Evolutionary conservation across 2,329 filamentous ascomycete species (phyloP).

Genomic region (Colletotrichum trifolii): DNA sequence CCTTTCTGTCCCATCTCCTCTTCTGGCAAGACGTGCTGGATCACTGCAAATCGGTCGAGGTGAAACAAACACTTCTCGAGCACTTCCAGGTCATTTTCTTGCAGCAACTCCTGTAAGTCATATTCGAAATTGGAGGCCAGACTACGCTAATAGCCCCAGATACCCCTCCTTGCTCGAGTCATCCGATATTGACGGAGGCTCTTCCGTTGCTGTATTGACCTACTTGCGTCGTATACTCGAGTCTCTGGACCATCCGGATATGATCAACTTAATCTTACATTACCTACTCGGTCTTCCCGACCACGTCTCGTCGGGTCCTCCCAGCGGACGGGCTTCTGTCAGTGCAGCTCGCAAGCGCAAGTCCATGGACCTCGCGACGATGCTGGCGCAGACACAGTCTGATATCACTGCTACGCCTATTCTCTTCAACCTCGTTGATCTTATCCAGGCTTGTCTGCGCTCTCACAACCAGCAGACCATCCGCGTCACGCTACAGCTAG

Average conservation of each 20-base stretch:
- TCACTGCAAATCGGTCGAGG: conserved; percentile 90
- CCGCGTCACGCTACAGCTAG: conserved; percentile 85
- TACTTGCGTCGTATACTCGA: conserved; percentile 93
- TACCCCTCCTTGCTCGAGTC: conserved; percentile 97
- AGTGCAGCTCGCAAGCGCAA: conserved; percentile 83
- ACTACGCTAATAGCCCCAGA: conserved; percentile 55
- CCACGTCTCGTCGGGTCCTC: conserved; percentile 49
- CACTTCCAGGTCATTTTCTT: conserved; percentile 98
- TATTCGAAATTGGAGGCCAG: conserved; percentile 2
- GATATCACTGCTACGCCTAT: conserved; percentile 82
- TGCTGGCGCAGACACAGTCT: conserved; percentile 76
- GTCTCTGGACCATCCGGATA: conserved; percentile 89
- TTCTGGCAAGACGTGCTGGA: conserved; percentile 99
- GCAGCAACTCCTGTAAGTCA: conserved; percentile 82
- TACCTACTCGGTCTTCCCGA: conserved; percentile 89
- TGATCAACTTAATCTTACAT: conserved; percentile 92
- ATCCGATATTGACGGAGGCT: conserved; percentile 95
- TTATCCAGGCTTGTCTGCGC: conserved; percentile 85
- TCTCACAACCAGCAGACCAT: conserved; percentile 91
- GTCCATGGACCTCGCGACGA: conserved; percentile 86
- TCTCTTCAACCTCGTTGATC: conserved; percentile 92
- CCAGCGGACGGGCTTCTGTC: conserved; percentile 60
- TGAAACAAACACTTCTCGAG: conserved; percentile 92
- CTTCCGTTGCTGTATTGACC: conserved; percentile 93
- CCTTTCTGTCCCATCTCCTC: conserved; percentile 91